Percentiles rank a stretch among this genome's conserved stretches.
Evolutionary conservation across 345 rosid species (phyloP).

Genomic region (Clausena lansium): DNA sequence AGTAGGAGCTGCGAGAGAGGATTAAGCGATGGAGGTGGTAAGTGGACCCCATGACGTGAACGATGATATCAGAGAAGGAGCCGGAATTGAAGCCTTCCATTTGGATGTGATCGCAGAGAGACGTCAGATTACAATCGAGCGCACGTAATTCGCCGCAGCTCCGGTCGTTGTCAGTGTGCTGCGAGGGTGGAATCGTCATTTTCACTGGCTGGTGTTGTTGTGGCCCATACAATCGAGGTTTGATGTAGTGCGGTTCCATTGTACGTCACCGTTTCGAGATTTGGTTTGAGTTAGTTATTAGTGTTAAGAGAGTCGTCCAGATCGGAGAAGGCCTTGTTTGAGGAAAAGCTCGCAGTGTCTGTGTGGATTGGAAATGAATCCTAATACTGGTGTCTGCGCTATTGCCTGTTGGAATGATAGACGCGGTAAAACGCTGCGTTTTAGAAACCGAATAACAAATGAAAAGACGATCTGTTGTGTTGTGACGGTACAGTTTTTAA

Average conservation of each 20-base stretch:
- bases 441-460: neutral
- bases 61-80: constrained; percentile 83
- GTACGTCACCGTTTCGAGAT: neutral
- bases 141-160: constrained; percentile 70
- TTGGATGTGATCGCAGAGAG: constrained; percentile 92
- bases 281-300: neutral
- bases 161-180: constrained; percentile 63
- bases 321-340: constrained; percentile 19
- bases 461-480: neutral
- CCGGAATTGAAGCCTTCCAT: constrained; percentile 82
- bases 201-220: constrained; percentile 32
- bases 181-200: constrained; percentile 44
- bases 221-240: constrained; percentile 39
- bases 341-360: neutral
- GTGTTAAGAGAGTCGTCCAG: neutral
- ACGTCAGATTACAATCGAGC: constrained; percentile 76
- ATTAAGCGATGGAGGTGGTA: constrained; percentile 90
- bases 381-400: neutral
- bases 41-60: constrained; percentile 81
- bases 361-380: neutral
- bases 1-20: constrained; percentile 91
- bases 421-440: constrained; percentile 1
- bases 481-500: neutral
- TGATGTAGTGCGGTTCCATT: constrained; percentile 36
- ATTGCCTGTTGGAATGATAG: neutral